Base-by-base conservation (phyloP, 768 basidiomycete genomes). In the Kondoa malvinella region DNA sequence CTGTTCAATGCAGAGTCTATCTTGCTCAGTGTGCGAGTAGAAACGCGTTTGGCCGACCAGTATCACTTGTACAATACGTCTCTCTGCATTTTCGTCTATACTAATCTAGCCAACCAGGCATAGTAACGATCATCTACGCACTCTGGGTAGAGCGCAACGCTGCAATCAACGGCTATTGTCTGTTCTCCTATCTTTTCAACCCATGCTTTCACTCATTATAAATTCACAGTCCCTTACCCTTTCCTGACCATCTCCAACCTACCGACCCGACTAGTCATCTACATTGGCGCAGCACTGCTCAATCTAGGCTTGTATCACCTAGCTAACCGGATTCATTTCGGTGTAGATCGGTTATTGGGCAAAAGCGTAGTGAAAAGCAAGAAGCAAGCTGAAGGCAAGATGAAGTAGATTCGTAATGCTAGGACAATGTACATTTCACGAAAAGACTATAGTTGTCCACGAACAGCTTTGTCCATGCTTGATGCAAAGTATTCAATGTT, bases 401-500 rank as follows among this genome's bases (percentile, higher is more conserved):
- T n/a, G n/a, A n/a, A n/a, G n/a, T n/a, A n/a, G n/a, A n/a, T n/a
- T n/a, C n/a, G n/a, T n/a, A n/a, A n/a, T n/a, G n/a, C n/a, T n/a
- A n/a, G n/a, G n/a, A n/a, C n/a, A n/a, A n/a, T n/a, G n/a, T n/a
- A n/a, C n/a, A n/a, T n/a, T n/a, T n/a, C n/a, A n/a, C n/a, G n/a
- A n/a, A n/a, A n/a, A n/a, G n/a, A n/a, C 27, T n/a, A 62, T 15
- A 66, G 66, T 57, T 66, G 66, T 2, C 87, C 86, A 79, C 83
- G 85, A 71, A 92, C 88, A 68, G 86, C 88, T 73, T 84, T 84
- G 78, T 88, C 83, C 67, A 94, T 86, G 74, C 85, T 84, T 79
- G 89, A 82, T 1, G 91, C 89, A 76, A 95, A 92, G 81, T 92
- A 89, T 74, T 86, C 85, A 73, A 94, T 84, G 81, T 94, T 94